These are phyloP conservation scores for Tuber aestivum DNA, from an alignment of 495 filamentous ascomycete species.

Conservation along the genomic window DNA sequence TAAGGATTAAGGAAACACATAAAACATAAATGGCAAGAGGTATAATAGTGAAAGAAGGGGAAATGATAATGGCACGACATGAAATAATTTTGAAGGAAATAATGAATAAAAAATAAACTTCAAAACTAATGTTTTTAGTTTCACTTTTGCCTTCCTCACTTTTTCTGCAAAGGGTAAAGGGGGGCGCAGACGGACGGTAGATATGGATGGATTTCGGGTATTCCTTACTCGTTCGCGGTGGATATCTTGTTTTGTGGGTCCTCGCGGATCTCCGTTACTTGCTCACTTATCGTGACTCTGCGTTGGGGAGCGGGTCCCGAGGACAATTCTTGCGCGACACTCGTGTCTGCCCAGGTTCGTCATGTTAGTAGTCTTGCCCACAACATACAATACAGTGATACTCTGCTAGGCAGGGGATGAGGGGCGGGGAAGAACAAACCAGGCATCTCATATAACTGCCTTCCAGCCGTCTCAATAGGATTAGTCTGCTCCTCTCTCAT, in stretches of 20 bases:
- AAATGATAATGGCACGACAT: background rate
- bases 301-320: conserved; percentile 14
- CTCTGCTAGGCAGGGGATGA: background rate
- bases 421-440: conserved; percentile 23
- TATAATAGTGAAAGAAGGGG: background rate
- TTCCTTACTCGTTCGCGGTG: background rate
- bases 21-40: background rate
- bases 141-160: background rate
- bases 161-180: background rate
- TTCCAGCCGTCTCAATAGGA: conserved; percentile 26
- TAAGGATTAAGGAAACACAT: background rate
- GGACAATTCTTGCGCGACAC: conserved; percentile 22
- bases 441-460: conserved; percentile 26
- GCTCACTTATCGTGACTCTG: conserved; percentile 22
- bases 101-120: background rate
- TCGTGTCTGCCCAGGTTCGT: conserved; percentile 10
- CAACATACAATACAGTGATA: background rate
- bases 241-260: background rate
- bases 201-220: background rate
- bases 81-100: background rate
- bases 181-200: background rate
- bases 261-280: conserved; percentile 16
- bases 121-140: background rate
- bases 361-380: conserved; percentile 6
- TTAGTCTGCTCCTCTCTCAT: conserved; percentile 7